Base-by-base conservation (phyloP, 2,329 filamentous ascomycete species). In the Cladosporium cucumerinum region DNA sequence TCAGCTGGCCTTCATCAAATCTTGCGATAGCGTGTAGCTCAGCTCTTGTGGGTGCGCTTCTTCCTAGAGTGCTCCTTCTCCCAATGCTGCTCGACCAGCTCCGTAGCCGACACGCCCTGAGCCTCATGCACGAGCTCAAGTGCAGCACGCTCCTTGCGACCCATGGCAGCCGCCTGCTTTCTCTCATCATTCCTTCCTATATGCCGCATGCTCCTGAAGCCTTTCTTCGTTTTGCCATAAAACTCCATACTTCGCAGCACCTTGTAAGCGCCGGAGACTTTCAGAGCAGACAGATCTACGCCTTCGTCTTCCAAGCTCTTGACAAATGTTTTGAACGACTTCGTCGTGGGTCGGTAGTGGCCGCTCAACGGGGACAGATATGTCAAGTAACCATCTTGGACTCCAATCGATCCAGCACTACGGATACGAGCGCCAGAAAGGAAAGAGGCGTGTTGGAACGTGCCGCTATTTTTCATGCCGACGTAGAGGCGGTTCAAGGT, bases 391-490 rank as follows among this genome's bases (percentile, higher is more conserved):
- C 93, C 93, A 69, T 93, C 82, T 72, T 91, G 90, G 71, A 96
- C 87, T 75, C 90, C 92, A 73, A 97, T 92, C 14, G 93, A 81
- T 0, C 93, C 93, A 3, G 93, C 93, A 0, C 92, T 88, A 0
- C 89, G 87, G 60, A 97, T 93, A 12, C 93, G 87, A 16, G 87
- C 85, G 25, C 93, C 93, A 65, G 93, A 89, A 1, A 97, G 82
- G 72, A 97, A 97, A 0, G 91, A 95, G n/a, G 89, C 92, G 77
- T 97, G 93, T 72, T 97, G 93, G 73, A 97, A 97, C 7, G 89
- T 86, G 11, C 93, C 93, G 6, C 87, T 89, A 75, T 90, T 86
- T 74, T 97, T 97, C 79, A 97, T 94, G 54, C 93, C 92, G 36
- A 96, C 87, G 75, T 96, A 97, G 0, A 97, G 82, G 0, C 90